Conservation (phyloP, 2,329 filamentous ascomycete species). For the Hymenoscyphus occultus region DNA sequence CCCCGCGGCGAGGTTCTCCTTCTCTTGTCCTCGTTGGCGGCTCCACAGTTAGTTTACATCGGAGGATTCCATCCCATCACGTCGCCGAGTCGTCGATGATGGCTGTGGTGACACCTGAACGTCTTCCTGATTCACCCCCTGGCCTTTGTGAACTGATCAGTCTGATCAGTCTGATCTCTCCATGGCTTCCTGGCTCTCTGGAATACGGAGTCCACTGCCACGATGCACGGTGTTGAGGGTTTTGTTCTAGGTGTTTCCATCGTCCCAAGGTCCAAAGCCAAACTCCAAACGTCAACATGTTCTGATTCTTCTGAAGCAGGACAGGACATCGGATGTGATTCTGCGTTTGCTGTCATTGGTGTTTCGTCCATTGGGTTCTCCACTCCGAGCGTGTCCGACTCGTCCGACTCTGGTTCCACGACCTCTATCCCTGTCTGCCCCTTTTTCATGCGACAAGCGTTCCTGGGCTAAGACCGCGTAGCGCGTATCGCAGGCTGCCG, state of each 20-base stretch:
- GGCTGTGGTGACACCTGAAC: not conserved
- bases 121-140: not conserved
- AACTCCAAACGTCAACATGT: not conserved
- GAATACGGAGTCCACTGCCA: not conserved
- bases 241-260: not conserved
- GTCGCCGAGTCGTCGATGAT: not conserved
- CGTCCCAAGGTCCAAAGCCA: not conserved
- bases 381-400: not conserved
- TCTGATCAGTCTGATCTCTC: not conserved
- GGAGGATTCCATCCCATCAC: not conserved
- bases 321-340: not conserved
- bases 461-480: slow-evolving; percentile 5
- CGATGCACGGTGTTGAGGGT: not conserved
- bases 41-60: not conserved
- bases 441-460: slow-evolving; percentile 6
- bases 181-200: not conserved
- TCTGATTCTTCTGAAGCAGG: not conserved
- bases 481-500: slow-evolving; percentile 4
- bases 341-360: not conserved
- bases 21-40: not conserved
- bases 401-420: not conserved
- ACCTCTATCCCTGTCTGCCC: not conserved
- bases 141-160: not conserved
- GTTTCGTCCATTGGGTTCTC: not conserved
- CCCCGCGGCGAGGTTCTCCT: not conserved